phyloP scores from a whole-genome alignment of 805 yeast species.

The Teunomyces funiuensis region DNA sequence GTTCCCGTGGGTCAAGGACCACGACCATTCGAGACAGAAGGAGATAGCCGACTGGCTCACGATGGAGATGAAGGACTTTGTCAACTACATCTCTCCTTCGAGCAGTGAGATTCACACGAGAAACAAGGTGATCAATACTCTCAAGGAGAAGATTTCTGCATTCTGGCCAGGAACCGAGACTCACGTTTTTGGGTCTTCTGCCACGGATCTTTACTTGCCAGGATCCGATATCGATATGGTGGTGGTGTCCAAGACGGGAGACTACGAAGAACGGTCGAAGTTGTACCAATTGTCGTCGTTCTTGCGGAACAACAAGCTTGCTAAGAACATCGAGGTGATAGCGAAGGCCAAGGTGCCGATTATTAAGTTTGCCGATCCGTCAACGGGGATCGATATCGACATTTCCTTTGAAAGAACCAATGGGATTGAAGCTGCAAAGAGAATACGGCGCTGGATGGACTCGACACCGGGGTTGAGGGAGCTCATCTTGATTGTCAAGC shows the following conservation, averaged over 20 bases:
- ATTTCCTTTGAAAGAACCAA: slow-evolving; percentile 84
- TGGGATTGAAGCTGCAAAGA: slow-evolving; percentile 79
- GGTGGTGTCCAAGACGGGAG: slow-evolving; percentile 60
- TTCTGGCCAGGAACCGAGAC: slow-evolving; percentile 81
- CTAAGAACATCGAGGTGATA: slow-evolving; percentile 76
- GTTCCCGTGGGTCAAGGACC: slow-evolving; percentile 77
- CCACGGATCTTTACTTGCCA: slow-evolving; percentile 89
- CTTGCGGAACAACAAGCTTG: slow-evolving; percentile 60
- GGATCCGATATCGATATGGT: slow-evolving; percentile 97
- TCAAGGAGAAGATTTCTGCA: slow-evolving; percentile 50
- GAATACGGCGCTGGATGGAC: slow-evolving; percentile 72
- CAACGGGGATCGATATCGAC: slow-evolving; percentile 74
- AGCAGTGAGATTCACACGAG: slow-evolving; percentile 67
- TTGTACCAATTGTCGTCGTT: slow-evolving; percentile 72
- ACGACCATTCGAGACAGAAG: slow-evolving; percentile 72
- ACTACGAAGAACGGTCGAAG: slow-evolving; percentile 60
- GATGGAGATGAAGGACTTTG: slow-evolving; percentile 80
- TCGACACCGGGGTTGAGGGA: slow-evolving; percentile 80
- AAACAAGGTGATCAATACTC: slow-evolving; percentile 58
- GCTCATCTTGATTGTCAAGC: slow-evolving; percentile 78
- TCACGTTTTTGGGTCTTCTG: slow-evolving; percentile 90
- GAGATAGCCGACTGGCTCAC: slow-evolving; percentile 88
- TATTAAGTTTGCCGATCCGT: slow-evolving; percentile 80
- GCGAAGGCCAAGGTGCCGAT: slow-evolving; percentile 93
- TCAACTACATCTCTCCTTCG: slow-evolving; percentile 83